phyloP scores from a whole-genome alignment of 2,329 filamentous ascomycete genomes.

The Botrytis deweyae region DNA sequence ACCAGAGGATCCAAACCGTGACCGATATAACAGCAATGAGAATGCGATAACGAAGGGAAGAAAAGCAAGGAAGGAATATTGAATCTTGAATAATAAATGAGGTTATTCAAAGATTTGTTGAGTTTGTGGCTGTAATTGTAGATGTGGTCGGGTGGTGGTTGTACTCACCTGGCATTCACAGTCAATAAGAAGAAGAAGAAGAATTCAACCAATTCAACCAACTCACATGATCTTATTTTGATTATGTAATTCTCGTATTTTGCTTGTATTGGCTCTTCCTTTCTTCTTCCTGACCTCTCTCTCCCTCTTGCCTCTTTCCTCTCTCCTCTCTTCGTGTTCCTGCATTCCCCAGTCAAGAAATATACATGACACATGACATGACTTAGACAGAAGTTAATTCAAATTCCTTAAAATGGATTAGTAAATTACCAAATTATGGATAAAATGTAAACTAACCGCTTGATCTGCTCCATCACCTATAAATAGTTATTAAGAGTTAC shows the following conservation, averaged over 20 bases:
- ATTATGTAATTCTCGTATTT: slow-evolving; percentile 3
- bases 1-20: background rate
- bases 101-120: slow-evolving; percentile 6
- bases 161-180: no score
- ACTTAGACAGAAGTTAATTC: background rate
- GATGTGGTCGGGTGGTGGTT: background rate
- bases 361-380: background rate
- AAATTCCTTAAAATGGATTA: background rate
- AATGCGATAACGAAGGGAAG: background rate
- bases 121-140: background rate
- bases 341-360: slow-evolving; percentile 16
- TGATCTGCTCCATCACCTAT: background rate
- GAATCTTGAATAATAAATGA: background rate
- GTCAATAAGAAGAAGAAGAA: background rate
- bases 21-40: background rate
- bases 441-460: slow-evolving; percentile 2
- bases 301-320: background rate
- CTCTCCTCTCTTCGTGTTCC: slow-evolving; percentile 11
- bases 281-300: background rate
- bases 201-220: no score
- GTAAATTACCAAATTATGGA: background rate
- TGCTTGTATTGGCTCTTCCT: background rate
- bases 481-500: slow-evolving; percentile 15
- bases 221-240: background rate
- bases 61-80: background rate